Conservation (phyloP, 2,329 filamentous ascomycete species). For the Reticulascus tulasneorum region DNA sequence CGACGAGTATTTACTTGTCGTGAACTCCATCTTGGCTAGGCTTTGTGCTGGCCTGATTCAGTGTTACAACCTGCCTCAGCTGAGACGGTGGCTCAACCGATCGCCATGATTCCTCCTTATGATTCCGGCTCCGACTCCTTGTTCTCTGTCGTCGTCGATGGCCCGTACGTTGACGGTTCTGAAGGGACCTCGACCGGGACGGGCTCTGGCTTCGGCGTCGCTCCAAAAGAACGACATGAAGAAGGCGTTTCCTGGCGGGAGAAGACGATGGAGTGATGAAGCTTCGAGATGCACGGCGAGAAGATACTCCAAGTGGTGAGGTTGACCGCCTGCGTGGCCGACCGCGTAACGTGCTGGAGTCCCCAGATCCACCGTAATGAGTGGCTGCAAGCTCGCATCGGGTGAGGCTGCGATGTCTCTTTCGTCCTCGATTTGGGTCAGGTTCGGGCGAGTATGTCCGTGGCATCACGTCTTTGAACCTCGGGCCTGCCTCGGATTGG, state of each 20-base stretch:
- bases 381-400: slow-evolving; percentile 26
- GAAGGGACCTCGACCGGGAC: slow-evolving; percentile 32
- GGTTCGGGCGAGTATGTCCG: slow-evolving; percentile 10
- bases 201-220: slow-evolving; percentile 41
- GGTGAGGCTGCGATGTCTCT: slow-evolving; percentile 33
- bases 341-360: slow-evolving; percentile 39
- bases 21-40: too few relatives aligned
- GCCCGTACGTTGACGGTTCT: slow-evolving; percentile 24
- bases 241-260: slow-evolving; percentile 36
- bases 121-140: slow-evolving; percentile 31
- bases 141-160: slow-evolving; percentile 32
- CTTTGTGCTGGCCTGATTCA: slow-evolving; percentile 5
- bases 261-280: slow-evolving; percentile 27
- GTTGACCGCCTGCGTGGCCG: slow-evolving; percentile 35
- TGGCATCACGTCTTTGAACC: slow-evolving; percentile 5
- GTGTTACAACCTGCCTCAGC: slow-evolving; percentile 5
- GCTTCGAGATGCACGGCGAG: slow-evolving; percentile 29
- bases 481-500: slow-evolving; percentile 4
- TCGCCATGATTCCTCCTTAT: slow-evolving; percentile 6
- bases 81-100: slow-evolving; percentile 5
- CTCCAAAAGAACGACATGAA: slow-evolving; percentile 35
- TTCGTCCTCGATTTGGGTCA: slow-evolving; percentile 28
- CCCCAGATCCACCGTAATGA: slow-evolving; percentile 33
- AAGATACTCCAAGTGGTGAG: slow-evolving; percentile 26
- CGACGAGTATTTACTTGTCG: too few relatives aligned